Conservation (phyloP, 257 asterid genomes). For the Cynanchum wilfordii region DNA sequence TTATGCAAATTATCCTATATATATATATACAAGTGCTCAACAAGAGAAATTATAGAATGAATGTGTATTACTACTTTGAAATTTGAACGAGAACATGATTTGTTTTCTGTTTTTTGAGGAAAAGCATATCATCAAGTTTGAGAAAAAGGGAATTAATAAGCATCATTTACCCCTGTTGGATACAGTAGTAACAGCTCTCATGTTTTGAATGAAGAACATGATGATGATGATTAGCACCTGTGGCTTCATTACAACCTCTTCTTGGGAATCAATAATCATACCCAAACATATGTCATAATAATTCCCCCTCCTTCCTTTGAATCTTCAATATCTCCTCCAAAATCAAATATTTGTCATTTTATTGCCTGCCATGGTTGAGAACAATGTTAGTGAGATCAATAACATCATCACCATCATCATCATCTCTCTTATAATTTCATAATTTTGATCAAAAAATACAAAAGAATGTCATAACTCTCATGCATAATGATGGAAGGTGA, state of each 20-base stretch:
- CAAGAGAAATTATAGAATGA: too few species aligned
- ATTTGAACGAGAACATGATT: not conserved
- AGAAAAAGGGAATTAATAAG: slow-evolving; percentile 1
- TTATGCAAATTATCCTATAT: not conserved
- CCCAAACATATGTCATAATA: not conserved
- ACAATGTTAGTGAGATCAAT: not conserved
- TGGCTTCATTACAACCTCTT: slow-evolving; percentile 6
- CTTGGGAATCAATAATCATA: not conserved
- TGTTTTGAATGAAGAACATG: slow-evolving; percentile 3
- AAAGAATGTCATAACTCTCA: not conserved
- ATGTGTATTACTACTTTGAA: too few species aligned
- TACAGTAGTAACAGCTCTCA: not conserved
- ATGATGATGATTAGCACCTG: slow-evolving; percentile 5
- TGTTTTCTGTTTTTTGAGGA: not conserved
- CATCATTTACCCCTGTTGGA: slow-evolving; percentile 15
- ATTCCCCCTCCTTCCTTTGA: not conserved
- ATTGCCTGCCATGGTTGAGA: not conserved
- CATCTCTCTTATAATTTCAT: not conserved
- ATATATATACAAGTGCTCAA: too few species aligned
- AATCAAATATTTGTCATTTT: not conserved
- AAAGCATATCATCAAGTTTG: slow-evolving; percentile 11
- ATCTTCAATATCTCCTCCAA: not conserved
- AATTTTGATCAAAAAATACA: not conserved
- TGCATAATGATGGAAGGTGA: not conserved
- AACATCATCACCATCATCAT: too few species aligned